These are phyloP conservation scores for Toxoplasma gondii DNA, from an alignment of 169 alveolate genomes.

Conservation along the genomic window DNA sequence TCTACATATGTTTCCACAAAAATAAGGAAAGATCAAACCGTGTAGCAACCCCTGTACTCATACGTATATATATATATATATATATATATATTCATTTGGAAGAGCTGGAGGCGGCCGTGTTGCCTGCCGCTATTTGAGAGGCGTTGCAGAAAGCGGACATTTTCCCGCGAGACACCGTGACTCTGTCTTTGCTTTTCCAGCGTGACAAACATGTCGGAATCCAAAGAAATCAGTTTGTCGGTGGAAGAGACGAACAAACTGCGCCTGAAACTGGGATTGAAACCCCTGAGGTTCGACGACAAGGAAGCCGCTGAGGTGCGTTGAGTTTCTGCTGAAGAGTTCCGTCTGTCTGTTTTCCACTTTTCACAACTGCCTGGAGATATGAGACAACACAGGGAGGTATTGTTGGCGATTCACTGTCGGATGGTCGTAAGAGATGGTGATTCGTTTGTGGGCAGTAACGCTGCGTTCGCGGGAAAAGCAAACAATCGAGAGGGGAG, in stretches of 20 bases:
- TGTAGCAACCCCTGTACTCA: no score
- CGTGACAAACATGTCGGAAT: neutral
- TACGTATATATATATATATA: no score
- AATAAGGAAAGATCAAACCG: neutral
- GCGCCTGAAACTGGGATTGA: conserved; percentile 51
- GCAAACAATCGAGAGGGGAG: no score
- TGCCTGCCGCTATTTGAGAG: neutral
- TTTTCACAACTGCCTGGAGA: no score
- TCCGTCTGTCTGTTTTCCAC: neutral
- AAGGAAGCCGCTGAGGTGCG: neutral
- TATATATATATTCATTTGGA: neutral
- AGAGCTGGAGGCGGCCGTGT: neutral
- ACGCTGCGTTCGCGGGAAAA: no score
- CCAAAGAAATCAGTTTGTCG: conserved; percentile 50
- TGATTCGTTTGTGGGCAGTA: no score
- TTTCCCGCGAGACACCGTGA: neutral
- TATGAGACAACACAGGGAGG: no score
- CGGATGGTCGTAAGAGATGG: no score
- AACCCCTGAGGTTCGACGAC: conserved; percentile 41
- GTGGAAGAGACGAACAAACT: conserved; percentile 69
- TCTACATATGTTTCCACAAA: neutral
- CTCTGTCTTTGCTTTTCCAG: neutral
- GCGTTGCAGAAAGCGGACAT: neutral
- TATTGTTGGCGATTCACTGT: no score
- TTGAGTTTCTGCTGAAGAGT: neutral